A percentile compares a stretch with the other conserved stretches of the same genome.
Evolutionary conservation across 768 basidiomycete genomes (phyloP).

Genomic region (Tulasnella sp.): DNA sequence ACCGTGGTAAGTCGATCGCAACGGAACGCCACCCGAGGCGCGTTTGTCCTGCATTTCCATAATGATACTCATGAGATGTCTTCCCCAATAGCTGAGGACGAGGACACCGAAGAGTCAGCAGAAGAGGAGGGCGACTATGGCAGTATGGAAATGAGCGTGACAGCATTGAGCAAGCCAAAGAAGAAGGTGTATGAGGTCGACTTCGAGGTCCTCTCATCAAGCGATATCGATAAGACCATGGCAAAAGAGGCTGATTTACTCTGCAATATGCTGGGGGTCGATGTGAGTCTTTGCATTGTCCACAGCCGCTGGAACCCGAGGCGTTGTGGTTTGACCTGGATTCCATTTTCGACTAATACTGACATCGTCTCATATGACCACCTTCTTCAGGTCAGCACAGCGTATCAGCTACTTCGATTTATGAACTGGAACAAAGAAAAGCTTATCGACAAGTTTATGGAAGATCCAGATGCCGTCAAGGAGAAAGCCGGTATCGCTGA

Average conservation of each 20-base stretch:
- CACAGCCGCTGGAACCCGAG: background rate
- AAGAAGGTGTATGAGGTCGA: constrained; percentile 82
- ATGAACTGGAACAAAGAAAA: constrained; percentile 96
- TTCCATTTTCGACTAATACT: constrained; percentile 19
- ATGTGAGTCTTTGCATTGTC: constrained; percentile 60
- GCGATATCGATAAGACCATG: constrained; percentile 78
- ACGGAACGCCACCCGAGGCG: constrained; percentile 31
- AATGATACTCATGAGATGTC: constrained; percentile 39
- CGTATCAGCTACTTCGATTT: constrained; percentile 77
- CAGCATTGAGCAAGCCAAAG: constrained; percentile 64
- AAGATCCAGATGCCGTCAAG: constrained; percentile 73
- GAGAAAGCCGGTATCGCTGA: constrained; percentile 68
- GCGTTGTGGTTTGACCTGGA: background rate
- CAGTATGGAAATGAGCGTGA: constrained; percentile 34
- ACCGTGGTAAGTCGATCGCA: constrained; percentile 29
- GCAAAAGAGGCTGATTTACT: constrained; percentile 81
- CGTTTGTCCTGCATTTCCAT: constrained; percentile 1
- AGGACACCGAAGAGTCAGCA: constrained; percentile 46
- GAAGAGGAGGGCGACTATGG: constrained; percentile 31
- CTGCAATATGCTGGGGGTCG: constrained; percentile 82
- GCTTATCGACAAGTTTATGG: constrained; percentile 97
- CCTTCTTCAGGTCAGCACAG: constrained; percentile 59
- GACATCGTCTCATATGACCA: constrained; percentile 5
- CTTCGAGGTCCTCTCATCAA: constrained; percentile 73
- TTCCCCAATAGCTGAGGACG: constrained; percentile 54